phyloP scores from a whole-genome alignment of 495 filamentous ascomycete species.

The Stereocaulon alpinum region DNA sequence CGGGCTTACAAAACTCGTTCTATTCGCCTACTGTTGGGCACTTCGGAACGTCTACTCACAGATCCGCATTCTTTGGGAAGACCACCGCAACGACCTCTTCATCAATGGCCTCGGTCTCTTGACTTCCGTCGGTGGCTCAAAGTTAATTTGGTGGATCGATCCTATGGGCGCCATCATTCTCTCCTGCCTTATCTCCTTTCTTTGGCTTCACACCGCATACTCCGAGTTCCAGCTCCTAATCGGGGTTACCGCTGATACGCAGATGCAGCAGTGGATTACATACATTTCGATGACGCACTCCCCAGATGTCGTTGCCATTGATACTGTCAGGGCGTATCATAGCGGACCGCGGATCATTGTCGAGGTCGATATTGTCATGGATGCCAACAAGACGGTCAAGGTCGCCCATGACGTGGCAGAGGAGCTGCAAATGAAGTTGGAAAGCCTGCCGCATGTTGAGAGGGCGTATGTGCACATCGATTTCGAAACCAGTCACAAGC shows the following conservation, averaged over 20 bases:
- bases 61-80: constrained; percentile 86
- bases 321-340: constrained; percentile 91
- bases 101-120: constrained; percentile 88
- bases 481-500: constrained; percentile 96
- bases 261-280: constrained; percentile 87
- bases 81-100: constrained; percentile 80
- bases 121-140: constrained; percentile 75
- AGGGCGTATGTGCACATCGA: constrained; percentile 95
- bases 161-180: constrained; percentile 83
- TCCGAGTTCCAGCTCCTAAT: constrained; percentile 83
- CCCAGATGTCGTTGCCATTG: constrained; percentile 66
- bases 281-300: constrained; percentile 95
- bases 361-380: constrained; percentile 86
- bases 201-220: constrained; percentile 82
- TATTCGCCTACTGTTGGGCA: constrained; percentile 90
- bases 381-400: constrained; percentile 51
- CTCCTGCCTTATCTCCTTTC: constrained; percentile 58
- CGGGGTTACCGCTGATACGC: constrained; percentile 73
- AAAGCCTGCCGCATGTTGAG: constrained; percentile 86
- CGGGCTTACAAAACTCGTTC: constrained; percentile 67
- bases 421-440: constrained; percentile 86
- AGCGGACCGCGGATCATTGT: constrained; percentile 81
- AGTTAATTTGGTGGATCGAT: constrained; percentile 91
- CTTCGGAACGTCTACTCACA: constrained; percentile 82
- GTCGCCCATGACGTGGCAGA: constrained; percentile 91